phyloP scores from a whole-genome alignment of 345 rosid species.

The Camelina laxa region DNA sequence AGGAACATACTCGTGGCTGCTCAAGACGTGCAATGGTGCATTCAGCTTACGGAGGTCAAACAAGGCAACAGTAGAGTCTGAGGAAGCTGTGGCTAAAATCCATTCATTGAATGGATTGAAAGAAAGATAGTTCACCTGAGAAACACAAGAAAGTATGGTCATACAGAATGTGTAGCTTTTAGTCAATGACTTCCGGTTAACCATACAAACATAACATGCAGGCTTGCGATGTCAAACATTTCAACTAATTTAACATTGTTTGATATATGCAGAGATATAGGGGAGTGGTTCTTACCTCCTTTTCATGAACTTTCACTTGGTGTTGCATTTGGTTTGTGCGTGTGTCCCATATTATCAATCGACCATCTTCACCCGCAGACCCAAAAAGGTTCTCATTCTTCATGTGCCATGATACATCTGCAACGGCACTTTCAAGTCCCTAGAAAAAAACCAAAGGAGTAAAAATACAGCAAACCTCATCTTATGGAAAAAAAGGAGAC shows the following conservation, averaged over 20 bases:
- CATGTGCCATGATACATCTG: conserved; percentile 92
- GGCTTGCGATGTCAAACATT: neutral
- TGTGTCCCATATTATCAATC: conserved; percentile 84
- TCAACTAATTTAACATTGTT: neutral
- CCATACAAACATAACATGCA: neutral
- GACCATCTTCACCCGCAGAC: conserved; percentile 90
- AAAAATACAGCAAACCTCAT: conserved; percentile 7
- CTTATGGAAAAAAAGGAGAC: neutral
- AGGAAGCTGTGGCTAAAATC: conserved; percentile 91
- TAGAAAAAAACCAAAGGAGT: conserved; percentile 26
- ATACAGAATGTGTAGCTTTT: conserved; percentile 1
- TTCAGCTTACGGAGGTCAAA: conserved; percentile 81
- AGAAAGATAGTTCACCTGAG: conserved; percentile 76
- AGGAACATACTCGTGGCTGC: conserved; percentile 67
- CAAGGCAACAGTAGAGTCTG: conserved; percentile 79
- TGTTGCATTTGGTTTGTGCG: conserved; percentile 72
- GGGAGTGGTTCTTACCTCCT: conserved; percentile 58
- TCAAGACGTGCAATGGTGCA: conserved; percentile 68
- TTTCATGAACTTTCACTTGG: conserved; percentile 76
- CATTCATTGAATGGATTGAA: conserved; percentile 87
- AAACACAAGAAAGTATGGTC: conserved; percentile 13
- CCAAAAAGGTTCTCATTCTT: conserved; percentile 84
- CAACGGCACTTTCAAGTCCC: conserved; percentile 84
- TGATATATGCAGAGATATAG: neutral
- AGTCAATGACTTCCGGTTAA: neutral